These are phyloP conservation scores for Saksenaea oblongispora DNA, from an alignment of 371 early-diverging fungal genomes.

Conservation along the genomic window DNA sequence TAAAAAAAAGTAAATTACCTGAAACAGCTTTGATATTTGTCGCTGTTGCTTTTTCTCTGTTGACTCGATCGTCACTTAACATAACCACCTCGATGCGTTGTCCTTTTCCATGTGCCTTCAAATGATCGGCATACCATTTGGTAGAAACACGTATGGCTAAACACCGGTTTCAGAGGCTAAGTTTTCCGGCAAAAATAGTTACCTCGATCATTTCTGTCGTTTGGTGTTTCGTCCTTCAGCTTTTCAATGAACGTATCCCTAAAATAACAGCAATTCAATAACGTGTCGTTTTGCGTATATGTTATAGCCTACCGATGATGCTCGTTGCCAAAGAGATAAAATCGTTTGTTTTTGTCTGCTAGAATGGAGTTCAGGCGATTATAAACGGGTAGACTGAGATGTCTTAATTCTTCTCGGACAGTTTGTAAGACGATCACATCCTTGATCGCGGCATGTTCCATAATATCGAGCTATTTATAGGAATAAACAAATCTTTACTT, in stretches of 20 bases:
- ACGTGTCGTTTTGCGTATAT: neutral
- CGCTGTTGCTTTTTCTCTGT: slow-evolving; percentile 70
- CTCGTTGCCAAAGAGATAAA: slow-evolving; percentile 94
- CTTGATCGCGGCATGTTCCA: slow-evolving; percentile 84
- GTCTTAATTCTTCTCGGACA: slow-evolving; percentile 88
- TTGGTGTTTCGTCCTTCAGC: slow-evolving; percentile 81
- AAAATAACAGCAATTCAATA: neutral
- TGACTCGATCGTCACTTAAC: slow-evolving; percentile 88
- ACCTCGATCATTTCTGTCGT: slow-evolving; percentile 94
- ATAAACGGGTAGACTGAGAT: slow-evolving; percentile 77
- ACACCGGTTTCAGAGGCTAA: neutral
- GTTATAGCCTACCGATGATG: slow-evolving; percentile 65
- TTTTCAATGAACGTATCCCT: slow-evolving; percentile 87
- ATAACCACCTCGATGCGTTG: slow-evolving; percentile 61
- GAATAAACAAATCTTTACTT: neutral
- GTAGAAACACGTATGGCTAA: slow-evolving; percentile 84
- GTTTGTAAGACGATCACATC: slow-evolving; percentile 94
- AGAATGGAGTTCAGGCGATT: slow-evolving; percentile 78
- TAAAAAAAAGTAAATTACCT: slow-evolving; percentile 35
- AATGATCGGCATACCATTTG: slow-evolving; percentile 83
- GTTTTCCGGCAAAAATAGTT: neutral
- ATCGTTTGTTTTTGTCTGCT: slow-evolving; percentile 66
- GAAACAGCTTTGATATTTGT: slow-evolving; percentile 66
- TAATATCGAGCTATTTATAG: slow-evolving; percentile 78
- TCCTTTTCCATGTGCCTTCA: slow-evolving; percentile 34